Percentiles rank a stretch among this genome's conserved stretches.
These are phyloP conservation scores for Sporothrix mexicana DNA, from an alignment of 2,329 filamentous ascomycete species.

Conservation along the genomic window DNA sequence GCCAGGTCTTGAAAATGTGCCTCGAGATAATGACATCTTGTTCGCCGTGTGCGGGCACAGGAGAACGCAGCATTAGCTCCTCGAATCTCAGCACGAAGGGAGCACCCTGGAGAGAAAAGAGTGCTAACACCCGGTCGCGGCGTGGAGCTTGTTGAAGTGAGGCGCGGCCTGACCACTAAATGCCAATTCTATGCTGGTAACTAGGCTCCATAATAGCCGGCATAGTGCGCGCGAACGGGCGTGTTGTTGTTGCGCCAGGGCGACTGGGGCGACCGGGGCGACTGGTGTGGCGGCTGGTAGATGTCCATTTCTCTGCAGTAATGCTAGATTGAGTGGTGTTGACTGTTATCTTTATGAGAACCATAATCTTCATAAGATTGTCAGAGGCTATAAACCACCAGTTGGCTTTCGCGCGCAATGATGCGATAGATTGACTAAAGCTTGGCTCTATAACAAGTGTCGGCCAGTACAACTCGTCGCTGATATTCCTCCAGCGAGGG, in stretches of 20 bases:
- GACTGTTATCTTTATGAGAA: not conserved
- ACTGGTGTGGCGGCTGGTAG: not conserved
- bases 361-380: not conserved
- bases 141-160: not conserved
- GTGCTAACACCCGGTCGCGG: not conserved
- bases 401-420: not conserved
- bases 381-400: not conserved
- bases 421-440: not conserved
- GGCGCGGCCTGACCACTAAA: not conserved
- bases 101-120: not conserved
- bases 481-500: not conserved
- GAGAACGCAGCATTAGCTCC: not conserved
- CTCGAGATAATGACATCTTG: not conserved
- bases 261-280: no score
- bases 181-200: not conserved
- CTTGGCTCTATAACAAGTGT: not conserved
- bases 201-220: not conserved
- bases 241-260: not conserved
- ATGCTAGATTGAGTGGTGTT: not conserved
- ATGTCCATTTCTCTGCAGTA: not conserved
- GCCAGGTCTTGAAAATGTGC: not conserved
- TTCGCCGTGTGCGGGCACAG: not conserved
- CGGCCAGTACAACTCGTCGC: not conserved
- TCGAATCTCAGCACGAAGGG: not conserved
- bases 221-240: not conserved